A percentile compares a stretch with the other conserved stretches of the same genome.
Evolutionary conservation across 2,329 filamentous ascomycete genomes (phyloP).

Genomic region (Monosporascus sp.): DNA sequence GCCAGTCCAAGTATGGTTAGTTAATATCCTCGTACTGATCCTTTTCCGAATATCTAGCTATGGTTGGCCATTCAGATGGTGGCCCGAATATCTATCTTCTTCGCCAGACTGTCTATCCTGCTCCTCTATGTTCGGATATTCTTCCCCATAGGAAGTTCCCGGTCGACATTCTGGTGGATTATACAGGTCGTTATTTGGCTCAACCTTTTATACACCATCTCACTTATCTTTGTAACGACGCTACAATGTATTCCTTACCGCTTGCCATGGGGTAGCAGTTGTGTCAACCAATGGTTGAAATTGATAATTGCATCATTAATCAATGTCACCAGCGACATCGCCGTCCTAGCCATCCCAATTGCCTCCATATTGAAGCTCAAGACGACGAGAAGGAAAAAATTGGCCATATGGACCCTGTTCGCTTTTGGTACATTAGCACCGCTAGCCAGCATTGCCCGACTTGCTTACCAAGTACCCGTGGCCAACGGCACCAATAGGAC

Average conservation of each 20-base stretch:
- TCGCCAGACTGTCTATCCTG: conserved; percentile 19
- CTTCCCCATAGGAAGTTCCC: conserved; percentile 11
- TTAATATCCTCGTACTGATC: neutral
- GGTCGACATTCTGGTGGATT: conserved; percentile 17
- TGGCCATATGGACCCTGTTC: conserved; percentile 24
- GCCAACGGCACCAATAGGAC: conserved; percentile 14
- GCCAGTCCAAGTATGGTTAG: neutral
- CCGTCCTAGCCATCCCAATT: conserved; percentile 23
- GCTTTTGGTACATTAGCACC: conserved; percentile 24
- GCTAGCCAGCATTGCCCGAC: conserved; percentile 18
- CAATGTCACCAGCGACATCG: conserved; percentile 22
- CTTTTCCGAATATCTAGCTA: conserved; percentile 4
- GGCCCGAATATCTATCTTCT: conserved; percentile 20
- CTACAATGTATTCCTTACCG: conserved; percentile 17
- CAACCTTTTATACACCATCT: conserved; percentile 19
- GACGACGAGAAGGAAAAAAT: conserved; percentile 21
- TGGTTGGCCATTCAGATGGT: conserved; percentile 18
- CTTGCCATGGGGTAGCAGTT: conserved; percentile 17
- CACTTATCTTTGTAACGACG: conserved; percentile 16
- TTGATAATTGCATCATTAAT: conserved; percentile 18
- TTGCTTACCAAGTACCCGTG: conserved; percentile 15
- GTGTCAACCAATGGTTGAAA: conserved; percentile 17
- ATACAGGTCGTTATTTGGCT: conserved; percentile 17
- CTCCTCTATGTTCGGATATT: conserved; percentile 18
- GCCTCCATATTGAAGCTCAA: conserved; percentile 24